Percentiles rank a stretch among this genome's conserved stretches.
Evolutionary conservation across 805 yeast species (phyloP).

Genomic region (Saturnispora galanensis): DNA sequence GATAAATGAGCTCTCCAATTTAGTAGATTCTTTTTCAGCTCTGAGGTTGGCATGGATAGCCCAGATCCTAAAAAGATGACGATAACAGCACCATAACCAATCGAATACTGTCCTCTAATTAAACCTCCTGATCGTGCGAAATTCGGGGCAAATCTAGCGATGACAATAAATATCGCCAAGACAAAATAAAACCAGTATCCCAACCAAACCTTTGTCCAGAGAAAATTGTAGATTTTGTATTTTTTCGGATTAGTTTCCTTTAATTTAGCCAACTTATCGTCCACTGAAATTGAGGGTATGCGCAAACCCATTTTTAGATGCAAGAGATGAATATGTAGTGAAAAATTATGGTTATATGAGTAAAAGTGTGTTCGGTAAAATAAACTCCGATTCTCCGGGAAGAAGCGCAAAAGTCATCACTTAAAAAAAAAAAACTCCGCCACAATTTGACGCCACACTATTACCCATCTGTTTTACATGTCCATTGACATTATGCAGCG

Average conservation of each 20-base stretch:
- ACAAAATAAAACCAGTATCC: conserved; percentile 69
- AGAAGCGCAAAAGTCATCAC: not conserved
- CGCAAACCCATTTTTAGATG: not conserved
- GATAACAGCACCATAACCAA: conserved; percentile 82
- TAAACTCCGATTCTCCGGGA: not conserved
- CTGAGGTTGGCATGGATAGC: conserved; percentile 58
- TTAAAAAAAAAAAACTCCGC: not conserved
- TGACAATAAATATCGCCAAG: conserved; percentile 61
- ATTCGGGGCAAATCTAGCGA: conserved; percentile 70
- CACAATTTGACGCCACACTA: not conserved
- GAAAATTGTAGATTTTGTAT: conserved; percentile 7
- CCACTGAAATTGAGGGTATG: conserved; percentile 7
- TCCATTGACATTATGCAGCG: too few relatives aligned
- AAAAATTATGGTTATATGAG: not conserved
- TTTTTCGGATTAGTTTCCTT: conserved; percentile 9
- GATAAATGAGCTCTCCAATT: conserved; percentile 81
- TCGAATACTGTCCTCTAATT: conserved; percentile 62
- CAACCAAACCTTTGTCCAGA: conserved; percentile 13
- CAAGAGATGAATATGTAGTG: not conserved
- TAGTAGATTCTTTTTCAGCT: conserved; percentile 49
- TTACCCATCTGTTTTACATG: too few relatives aligned
- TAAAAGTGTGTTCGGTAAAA: too few relatives aligned
- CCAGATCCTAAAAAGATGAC: conserved; percentile 78
- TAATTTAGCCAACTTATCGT: conserved; percentile 4
- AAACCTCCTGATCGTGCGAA: conserved; percentile 81